phyloP scores from a whole-genome alignment of 2,329 filamentous ascomycete genomes.

The Chlorencoelia australis region DNA sequence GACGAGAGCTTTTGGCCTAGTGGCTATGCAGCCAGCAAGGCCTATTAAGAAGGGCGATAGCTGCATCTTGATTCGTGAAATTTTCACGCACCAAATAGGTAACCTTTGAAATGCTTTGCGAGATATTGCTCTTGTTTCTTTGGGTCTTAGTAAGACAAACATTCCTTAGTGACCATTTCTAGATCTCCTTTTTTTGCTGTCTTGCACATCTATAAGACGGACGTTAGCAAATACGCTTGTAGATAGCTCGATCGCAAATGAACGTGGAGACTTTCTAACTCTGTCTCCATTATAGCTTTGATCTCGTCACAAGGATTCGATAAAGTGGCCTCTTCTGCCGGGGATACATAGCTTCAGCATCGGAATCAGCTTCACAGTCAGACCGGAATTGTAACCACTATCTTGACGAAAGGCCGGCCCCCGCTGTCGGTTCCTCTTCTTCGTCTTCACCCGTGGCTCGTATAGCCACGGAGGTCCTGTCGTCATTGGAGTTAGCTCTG shows the following conservation, averaged over 20 bases:
- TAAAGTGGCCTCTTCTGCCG: conserved; percentile 12
- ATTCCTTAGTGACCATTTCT: conserved; percentile 7
- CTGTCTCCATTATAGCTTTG: conserved; percentile 14
- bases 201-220: conserved; percentile 10
- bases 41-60: conserved; percentile 12
- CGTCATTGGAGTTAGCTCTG: too few species aligned
- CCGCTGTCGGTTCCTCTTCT: conserved; percentile 1
- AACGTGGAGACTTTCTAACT: conserved; percentile 10
- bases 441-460: conserved; percentile 1
- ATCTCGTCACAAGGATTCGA: conserved; percentile 14
- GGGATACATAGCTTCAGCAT: conserved; percentile 13
- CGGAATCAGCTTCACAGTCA: conserved; percentile 7
- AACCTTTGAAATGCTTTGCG: conserved; percentile 18
- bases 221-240: conserved; percentile 8
- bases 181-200: conserved; percentile 7
- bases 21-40: conserved; percentile 19
- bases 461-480: conserved; percentile 1
- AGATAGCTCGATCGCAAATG: conserved; percentile 2
- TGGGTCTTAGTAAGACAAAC: conserved; percentile 1
- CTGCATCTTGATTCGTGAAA: conserved; percentile 19
- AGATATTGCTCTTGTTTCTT: not conserved
- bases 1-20: conserved; percentile 20
- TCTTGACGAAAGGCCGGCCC: not conserved
- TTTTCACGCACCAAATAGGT: conserved; percentile 15
- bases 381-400: conserved; percentile 4